Evolutionary conservation across 2,329 filamentous ascomycete genomes (phyloP).

Genomic region (Hypocreales sp.): DNA sequence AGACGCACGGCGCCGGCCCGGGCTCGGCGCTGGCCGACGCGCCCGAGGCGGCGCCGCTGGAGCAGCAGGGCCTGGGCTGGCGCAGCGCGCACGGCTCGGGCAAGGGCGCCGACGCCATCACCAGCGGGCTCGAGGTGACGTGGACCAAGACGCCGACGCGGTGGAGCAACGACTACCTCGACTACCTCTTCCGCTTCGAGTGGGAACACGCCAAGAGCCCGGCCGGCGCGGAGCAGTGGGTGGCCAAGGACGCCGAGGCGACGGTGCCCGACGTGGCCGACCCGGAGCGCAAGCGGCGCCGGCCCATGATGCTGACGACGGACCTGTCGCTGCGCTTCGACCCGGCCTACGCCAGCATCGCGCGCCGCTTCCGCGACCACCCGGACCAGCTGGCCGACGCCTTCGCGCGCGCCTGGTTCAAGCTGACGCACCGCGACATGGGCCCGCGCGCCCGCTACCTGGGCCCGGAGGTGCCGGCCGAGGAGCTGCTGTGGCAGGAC

Average conservation of each 20-base stretch:
- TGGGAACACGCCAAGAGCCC: slow-evolving; percentile 66
- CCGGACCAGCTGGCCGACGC: slow-evolving; percentile 53
- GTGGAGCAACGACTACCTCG: slow-evolving; percentile 62
- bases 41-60: slow-evolving; percentile 47
- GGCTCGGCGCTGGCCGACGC: slow-evolving; percentile 49
- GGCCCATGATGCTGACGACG: slow-evolving; percentile 62
- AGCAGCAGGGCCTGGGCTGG: slow-evolving; percentile 61
- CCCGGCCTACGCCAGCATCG: slow-evolving; percentile 60
- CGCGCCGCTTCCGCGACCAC: slow-evolving; percentile 52
- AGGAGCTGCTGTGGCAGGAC: slow-evolving; percentile 62
- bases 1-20: slow-evolving; percentile 61
- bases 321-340: slow-evolving; percentile 61
- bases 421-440: slow-evolving; percentile 68
- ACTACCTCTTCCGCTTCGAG: slow-evolving; percentile 64
- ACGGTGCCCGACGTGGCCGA: slow-evolving; percentile 61
- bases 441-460: slow-evolving; percentile 56
- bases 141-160: slow-evolving; percentile 65
- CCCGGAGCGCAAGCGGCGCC: slow-evolving; percentile 53
- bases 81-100: slow-evolving; percentile 46
- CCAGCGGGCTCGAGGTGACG: slow-evolving; percentile 61
- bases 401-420: slow-evolving; percentile 68
- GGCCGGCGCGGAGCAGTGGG: slow-evolving; percentile 63
- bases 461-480: slow-evolving; percentile 57
- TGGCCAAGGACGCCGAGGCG: slow-evolving; percentile 49
- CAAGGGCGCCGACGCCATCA: slow-evolving; percentile 59